Percentiles rank a stretch among this genome's conserved stretches.
These are phyloP conservation scores for Rhododendron mucronatum DNA, from an alignment of 148 eudicot genomes.

Conservation along the genomic window DNA sequence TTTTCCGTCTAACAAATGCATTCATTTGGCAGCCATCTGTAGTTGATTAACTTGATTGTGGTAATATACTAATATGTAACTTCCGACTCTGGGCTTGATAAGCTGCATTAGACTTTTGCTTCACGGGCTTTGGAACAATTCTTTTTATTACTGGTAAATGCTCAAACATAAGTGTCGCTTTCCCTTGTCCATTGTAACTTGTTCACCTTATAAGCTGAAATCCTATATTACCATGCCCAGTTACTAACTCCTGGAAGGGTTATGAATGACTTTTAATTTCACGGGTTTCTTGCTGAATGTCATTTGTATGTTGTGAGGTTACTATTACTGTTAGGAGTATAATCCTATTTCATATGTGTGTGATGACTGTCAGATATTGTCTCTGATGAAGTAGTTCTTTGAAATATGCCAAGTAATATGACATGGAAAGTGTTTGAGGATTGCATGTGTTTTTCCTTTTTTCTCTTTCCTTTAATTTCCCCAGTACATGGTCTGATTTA, in stretches of 20 bases:
- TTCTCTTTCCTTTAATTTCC: neutral
- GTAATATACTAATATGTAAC: neutral
- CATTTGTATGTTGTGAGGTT: neutral
- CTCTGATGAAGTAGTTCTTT: neutral
- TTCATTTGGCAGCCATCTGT: neutral
- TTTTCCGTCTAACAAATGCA: neutral
- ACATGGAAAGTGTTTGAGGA: neutral
- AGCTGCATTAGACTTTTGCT: neutral
- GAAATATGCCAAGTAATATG: neutral
- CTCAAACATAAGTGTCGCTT: neutral
- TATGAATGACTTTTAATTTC: neutral
- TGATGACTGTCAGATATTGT: neutral
- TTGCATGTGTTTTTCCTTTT: neutral
- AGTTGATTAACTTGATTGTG: neutral
- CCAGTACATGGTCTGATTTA: neutral
- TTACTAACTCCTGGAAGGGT: neutral
- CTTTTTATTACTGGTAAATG: neutral
- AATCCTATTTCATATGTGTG: neutral
- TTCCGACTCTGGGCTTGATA: neutral
- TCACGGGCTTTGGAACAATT: neutral
- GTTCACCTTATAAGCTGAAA: constrained; percentile 3
- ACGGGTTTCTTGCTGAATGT: neutral
- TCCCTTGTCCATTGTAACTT: neutral
- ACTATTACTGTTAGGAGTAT: neutral
- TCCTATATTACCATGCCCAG: neutral